Base-by-base conservation (phyloP, 2,329 filamentous ascomycete species). In the Aspergillus persii region DNA sequence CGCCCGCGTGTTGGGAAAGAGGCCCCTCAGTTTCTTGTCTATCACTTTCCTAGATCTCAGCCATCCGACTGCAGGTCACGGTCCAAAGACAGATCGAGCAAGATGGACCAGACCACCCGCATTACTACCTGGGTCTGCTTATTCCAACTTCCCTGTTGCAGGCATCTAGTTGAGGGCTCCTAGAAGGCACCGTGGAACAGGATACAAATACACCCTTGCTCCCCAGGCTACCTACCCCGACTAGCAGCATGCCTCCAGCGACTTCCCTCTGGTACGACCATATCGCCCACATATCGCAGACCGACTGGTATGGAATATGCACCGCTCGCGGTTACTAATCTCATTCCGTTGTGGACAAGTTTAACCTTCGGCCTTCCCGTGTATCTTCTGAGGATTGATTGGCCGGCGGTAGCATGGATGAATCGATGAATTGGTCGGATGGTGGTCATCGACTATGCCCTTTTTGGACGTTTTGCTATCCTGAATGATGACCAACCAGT, bases 161-260 rank as follows among this genome's bases (percentile, higher is more conserved):
- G 41, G 51, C 51, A 58, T 50, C 36, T 46, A 54, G 27, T 44
- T 54, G 8, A 58, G 56, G 56, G 51, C 36, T n/a, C 11, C 9
- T 29, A 44, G 51, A 33, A n/a, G 15, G 50, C 50, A 47, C 44
- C 47, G 15, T 6, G 3, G 33, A n/a, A 51, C 23, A 11, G 47
- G 33, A 50, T 47, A 58, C 9, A 58, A 58, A 58, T 56, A 50
- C 56, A 36, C 30, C 50, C 29, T 23, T 39, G 36, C 51, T 44
- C 36, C 51, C 56, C 41, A 41, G 50, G 47, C 39, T 15, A 41
- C 29, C n/a, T 4, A 31, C 18, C 18, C 50, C 23, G 15, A 57
- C 55, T 50, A 31, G 49, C 50, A 57, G 50, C 12, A 57, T 57
- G 55, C 41, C 55, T 49, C 50, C 56, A 57, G 39, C 50, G 11